phyloP scores from a whole-genome alignment of 257 asterid genomes.

The Mentha longifolia region DNA sequence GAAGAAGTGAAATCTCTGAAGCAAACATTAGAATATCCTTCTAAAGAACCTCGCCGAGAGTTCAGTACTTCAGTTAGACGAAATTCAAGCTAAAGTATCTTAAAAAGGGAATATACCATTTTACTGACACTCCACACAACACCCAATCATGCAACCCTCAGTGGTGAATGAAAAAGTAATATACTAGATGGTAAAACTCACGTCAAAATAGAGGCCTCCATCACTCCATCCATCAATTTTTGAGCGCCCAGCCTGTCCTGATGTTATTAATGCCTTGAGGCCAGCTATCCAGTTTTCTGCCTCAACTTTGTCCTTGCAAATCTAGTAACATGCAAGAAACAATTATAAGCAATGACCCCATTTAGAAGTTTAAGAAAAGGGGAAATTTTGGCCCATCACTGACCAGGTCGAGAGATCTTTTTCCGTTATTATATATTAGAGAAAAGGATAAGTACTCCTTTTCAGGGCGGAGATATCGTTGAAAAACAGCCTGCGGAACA shows the following conservation, averaged over 20 bases:
- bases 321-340: constrained; percentile 44
- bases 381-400: constrained; percentile 40
- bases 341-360: constrained; percentile 27
- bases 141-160: background rate
- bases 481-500: constrained; percentile 85
- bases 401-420: constrained; percentile 96
- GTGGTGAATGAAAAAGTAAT: constrained; percentile 16
- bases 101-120: background rate
- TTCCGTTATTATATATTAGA: constrained; percentile 85
- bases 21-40: background rate
- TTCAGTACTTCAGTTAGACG: background rate
- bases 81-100: background rate
- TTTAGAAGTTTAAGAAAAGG: background rate
- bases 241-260: constrained; percentile 84
- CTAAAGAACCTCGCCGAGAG: background rate
- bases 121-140: background rate
- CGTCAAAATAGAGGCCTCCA: constrained; percentile 84
- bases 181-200: constrained; percentile 40
- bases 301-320: constrained; percentile 93
- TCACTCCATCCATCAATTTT: constrained; percentile 96
- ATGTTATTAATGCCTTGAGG: constrained; percentile 74
- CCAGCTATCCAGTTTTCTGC: constrained; percentile 96
- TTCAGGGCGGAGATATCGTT: constrained; percentile 82
- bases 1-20: background rate
- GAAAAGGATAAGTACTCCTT: constrained; percentile 93